Percentiles rank a stretch among this genome's conserved stretches.
phyloP scores from a whole-genome alignment of 140 eudicot genomes.

The Flaveria floridana region DNA sequence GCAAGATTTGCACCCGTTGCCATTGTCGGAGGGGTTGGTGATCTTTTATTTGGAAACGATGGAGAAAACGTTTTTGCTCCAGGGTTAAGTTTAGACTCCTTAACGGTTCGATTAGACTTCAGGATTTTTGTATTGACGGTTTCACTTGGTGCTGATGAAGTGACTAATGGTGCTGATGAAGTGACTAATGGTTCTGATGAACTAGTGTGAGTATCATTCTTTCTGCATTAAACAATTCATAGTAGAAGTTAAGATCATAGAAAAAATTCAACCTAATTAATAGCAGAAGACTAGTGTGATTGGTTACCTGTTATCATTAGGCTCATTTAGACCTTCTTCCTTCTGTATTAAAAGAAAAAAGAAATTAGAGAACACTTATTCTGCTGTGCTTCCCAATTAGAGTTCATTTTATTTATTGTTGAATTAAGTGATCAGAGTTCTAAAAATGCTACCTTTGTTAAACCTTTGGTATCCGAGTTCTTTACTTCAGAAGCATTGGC shows the following conservation, averaged over 20 bases:
- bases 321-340: slow-evolving; percentile 27
- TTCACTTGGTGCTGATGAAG: slow-evolving; percentile 13
- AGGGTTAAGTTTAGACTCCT: slow-evolving; percentile 91
- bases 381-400: not conserved
- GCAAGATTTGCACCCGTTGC: slow-evolving; percentile 44
- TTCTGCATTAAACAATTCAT: slow-evolving; percentile 40
- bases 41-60: slow-evolving; percentile 52
- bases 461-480: slow-evolving; percentile 1
- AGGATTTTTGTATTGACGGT: slow-evolving; percentile 42
- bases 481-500: slow-evolving; percentile 31
- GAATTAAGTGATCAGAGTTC: not conserved
- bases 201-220: slow-evolving; percentile 24
- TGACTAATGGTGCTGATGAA: slow-evolving; percentile 10
- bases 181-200: slow-evolving; percentile 14
- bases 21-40: slow-evolving; percentile 53
- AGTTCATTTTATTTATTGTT: not conserved
- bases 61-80: slow-evolving; percentile 89
- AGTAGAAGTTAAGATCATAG: not conserved
- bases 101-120: slow-evolving; percentile 39
- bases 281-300: not conserved
- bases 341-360: slow-evolving; percentile 27
- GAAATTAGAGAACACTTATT: not conserved
- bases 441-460: slow-evolving; percentile 34
- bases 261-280: not conserved
- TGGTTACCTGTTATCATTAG: slow-evolving; percentile 28